Evolutionary conservation across 768 basidiomycete species (phyloP).

Genomic region (Suillus luteus): DNA sequence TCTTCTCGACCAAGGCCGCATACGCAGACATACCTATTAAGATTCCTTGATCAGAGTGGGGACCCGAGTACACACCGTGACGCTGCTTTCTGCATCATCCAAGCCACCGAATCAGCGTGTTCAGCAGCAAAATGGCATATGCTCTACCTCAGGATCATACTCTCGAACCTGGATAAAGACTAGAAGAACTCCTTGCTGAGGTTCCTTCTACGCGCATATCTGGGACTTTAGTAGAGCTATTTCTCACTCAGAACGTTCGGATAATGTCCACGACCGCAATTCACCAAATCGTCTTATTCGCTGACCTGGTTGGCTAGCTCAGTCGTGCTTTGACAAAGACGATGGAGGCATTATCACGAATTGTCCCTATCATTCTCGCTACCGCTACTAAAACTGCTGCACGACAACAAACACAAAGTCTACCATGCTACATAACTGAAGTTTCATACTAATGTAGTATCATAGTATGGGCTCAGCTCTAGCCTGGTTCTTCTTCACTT

Average conservation of each 20-base stretch:
- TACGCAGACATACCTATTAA: background rate
- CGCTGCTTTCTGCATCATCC: constrained; percentile 3
- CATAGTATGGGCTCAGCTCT: background rate
- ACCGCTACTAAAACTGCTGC: background rate
- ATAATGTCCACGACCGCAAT: background rate
- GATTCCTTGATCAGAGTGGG: constrained; percentile 1
- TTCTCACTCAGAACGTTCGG: background rate
- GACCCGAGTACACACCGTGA: background rate
- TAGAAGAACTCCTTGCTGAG: background rate
- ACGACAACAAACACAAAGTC: too few species aligned
- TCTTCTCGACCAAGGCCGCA: background rate
- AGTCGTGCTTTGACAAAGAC: background rate
- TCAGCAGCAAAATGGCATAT: constrained; percentile 2
- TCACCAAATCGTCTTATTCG: background rate
- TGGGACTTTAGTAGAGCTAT: background rate
- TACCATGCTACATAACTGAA: too few species aligned
- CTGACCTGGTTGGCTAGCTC: background rate
- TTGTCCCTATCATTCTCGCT: background rate
- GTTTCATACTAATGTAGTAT: background rate
- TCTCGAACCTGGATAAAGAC: background rate
- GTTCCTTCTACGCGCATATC: background rate
- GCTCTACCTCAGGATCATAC: background rate
- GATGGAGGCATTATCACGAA: background rate
- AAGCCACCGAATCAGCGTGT: constrained; percentile 4
- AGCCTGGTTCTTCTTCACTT: constrained; percentile 1